Conservation (phyloP, 164 flowering plant species). For the Dillenia suffruticosa region DNA sequence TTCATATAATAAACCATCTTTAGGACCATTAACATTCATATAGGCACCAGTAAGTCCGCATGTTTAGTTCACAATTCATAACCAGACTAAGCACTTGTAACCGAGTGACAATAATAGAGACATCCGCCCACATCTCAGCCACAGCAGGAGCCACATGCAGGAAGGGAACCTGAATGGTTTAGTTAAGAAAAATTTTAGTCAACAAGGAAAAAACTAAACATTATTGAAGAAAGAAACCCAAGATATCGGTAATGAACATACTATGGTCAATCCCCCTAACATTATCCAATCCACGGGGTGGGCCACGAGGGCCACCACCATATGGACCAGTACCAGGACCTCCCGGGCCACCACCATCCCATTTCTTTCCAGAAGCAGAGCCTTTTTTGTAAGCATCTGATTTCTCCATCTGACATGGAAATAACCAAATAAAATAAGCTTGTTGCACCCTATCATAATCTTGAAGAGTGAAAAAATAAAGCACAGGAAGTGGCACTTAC, state of each 20-base stretch:
- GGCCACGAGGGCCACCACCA: conserved; percentile 87
- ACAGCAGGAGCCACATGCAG: conserved; percentile 98
- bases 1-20: no score
- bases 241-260: conserved; percentile 26
- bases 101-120: no score
- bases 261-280: conserved; percentile 91
- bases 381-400: conserved; percentile 83
- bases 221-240: not conserved
- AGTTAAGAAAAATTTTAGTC: not conserved
- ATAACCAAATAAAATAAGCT: not conserved
- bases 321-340: conserved; percentile 88
- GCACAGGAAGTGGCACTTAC: conserved; percentile 26
- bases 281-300: conserved; percentile 82
- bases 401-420: conserved; percentile 72
- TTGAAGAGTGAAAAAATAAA: not conserved
- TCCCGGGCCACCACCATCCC: conserved; percentile 96
- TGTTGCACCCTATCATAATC: not conserved
- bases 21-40: no score
- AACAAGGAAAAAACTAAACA: not conserved
- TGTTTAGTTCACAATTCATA: no score
- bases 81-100: no score
- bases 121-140: conserved; percentile 22
- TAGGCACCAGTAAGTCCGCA: no score
- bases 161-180: conserved; percentile 61
- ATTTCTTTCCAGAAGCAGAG: conserved; percentile 73